These are phyloP conservation scores for Boletus rubescentipes DNA, from an alignment of 768 basidiomycete species.

Conservation along the genomic window DNA sequence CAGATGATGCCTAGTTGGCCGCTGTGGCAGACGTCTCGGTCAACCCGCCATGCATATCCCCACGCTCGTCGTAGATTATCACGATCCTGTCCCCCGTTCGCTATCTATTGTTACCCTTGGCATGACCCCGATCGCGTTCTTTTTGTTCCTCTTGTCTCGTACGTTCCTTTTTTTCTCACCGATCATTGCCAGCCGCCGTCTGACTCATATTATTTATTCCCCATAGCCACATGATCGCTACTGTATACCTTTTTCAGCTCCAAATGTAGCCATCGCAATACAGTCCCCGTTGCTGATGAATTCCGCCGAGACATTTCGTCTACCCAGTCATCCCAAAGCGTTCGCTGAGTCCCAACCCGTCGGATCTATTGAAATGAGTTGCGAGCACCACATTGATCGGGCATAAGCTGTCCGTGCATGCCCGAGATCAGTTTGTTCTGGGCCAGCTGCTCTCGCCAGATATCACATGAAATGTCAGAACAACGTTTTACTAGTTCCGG, in stretches of 20 bases:
- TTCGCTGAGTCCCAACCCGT: constrained; percentile 17
- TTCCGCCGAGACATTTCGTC: constrained; percentile 23
- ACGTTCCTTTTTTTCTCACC: constrained; percentile 21
- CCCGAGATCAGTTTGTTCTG: constrained; percentile 7
- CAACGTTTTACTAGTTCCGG: neutral
- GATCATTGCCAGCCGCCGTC: constrained; percentile 13
- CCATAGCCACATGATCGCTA: constrained; percentile 25
- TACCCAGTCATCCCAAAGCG: constrained; percentile 1
- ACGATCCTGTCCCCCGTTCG: constrained; percentile 7
- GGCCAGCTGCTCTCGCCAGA: neutral
- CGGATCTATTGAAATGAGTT: constrained; percentile 12
- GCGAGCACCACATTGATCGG: constrained; percentile 16
- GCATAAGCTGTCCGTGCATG: neutral
- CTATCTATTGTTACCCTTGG: constrained; percentile 22
- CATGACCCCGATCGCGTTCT: constrained; percentile 21
- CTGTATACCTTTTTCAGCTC: constrained; percentile 14
- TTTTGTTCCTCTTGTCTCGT: constrained; percentile 15
- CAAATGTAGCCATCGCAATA: constrained; percentile 23
- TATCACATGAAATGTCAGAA: constrained; percentile 21
- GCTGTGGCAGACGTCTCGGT: neutral
- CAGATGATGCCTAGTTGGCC: constrained; percentile 68
- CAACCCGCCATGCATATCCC: neutral
- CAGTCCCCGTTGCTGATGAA: constrained; percentile 2
- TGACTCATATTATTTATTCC: constrained; percentile 17
- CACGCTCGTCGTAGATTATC: constrained; percentile 10